phyloP scores from a whole-genome alignment of 306 rosid genomes.

The Castanospermum australe region DNA sequence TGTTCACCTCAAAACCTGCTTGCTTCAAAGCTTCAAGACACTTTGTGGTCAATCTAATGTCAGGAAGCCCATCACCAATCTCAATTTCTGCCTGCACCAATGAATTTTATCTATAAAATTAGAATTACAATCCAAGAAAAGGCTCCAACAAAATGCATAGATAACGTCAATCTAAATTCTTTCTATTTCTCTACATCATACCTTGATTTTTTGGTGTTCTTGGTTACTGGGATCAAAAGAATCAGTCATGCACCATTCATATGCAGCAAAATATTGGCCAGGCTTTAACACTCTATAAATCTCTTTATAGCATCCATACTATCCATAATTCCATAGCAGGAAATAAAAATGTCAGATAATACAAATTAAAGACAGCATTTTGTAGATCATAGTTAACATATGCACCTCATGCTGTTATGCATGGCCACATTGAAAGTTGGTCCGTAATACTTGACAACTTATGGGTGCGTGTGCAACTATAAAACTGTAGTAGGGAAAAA shows the following conservation, averaged over 20 bases:
- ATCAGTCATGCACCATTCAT: slow-evolving; percentile 97
- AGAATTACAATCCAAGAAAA: background rate
- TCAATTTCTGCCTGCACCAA: slow-evolving; percentile 78
- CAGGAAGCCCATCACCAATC: slow-evolving; percentile 97
- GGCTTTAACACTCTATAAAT: slow-evolving; percentile 91
- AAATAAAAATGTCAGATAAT: slow-evolving; percentile 19
- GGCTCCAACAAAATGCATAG: background rate
- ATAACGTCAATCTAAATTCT: background rate
- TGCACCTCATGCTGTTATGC: background rate
- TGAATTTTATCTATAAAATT: slow-evolving; percentile 13
- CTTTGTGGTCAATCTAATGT: slow-evolving; percentile 78
- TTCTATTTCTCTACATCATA: slow-evolving; percentile 21
- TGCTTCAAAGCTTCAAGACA: slow-evolving; percentile 88
- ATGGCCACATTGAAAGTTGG: background rate
- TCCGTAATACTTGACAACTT: background rate
- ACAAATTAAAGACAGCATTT: slow-evolving; percentile 18
- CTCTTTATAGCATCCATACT: slow-evolving; percentile 97
- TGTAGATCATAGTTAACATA: background rate
- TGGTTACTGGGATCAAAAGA: slow-evolving; percentile 73
- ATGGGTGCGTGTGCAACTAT: background rate
- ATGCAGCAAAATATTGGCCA: slow-evolving; percentile 90
- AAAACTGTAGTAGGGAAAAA: background rate
- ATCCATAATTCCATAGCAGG: background rate
- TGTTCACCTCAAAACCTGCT: slow-evolving; percentile 95
- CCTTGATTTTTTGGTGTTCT: slow-evolving; percentile 88